Evolutionary conservation across 2,329 filamentous ascomycete genomes (phyloP), one percentile per base, ranked within the genome.

Genomic region (Penicillium sumatraense): DNA sequence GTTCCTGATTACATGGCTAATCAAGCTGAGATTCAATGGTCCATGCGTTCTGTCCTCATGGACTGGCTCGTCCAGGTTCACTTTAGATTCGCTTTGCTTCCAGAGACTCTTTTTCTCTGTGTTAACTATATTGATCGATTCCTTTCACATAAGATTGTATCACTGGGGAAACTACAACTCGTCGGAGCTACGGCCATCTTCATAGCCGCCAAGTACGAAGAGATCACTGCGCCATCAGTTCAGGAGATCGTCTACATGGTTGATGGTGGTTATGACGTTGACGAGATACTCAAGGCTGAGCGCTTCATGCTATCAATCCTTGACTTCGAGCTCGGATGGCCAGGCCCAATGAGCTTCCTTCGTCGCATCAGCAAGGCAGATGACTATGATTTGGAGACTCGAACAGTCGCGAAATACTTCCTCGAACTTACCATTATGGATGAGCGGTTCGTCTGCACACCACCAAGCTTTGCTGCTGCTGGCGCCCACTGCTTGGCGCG

Each of bases 191-290:
- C 95, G 3, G 95, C 95, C 23, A 89, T 99, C 63, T 93, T 98
- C 67, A 88, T 99, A 57, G 95, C 95, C 11, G 90, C 95, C 65
- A 99, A 99, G 78, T 99, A 97, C 71, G 95, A 99, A 75, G 95
- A 99, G 78, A 97, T 99, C 80, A 96, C 96, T 76, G 96, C 93
- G 74, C 95, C 93, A 21, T 96, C 93, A 1, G 87, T 99, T 20
- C 85, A 89, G 58, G 95, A 99, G 80, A 96, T 99, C 68, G 90
- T 96, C 57, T 98, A 93, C 80, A 98, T 99, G 93, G 95, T 99
- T 36, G 95, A 99, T 71, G 85, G 87, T 40, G 92, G 91, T 52
- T 99, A 97, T 77, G 89, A 84, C 3, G 83, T 85, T 14, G 93
- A 97, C 54, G 95, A 98, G 78, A 93, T 99, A 54, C 84, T 98